These are phyloP conservation scores for Marasmius fiardii DNA, from an alignment of 1,284 basidiomycete species.

Conservation along the genomic window DNA sequence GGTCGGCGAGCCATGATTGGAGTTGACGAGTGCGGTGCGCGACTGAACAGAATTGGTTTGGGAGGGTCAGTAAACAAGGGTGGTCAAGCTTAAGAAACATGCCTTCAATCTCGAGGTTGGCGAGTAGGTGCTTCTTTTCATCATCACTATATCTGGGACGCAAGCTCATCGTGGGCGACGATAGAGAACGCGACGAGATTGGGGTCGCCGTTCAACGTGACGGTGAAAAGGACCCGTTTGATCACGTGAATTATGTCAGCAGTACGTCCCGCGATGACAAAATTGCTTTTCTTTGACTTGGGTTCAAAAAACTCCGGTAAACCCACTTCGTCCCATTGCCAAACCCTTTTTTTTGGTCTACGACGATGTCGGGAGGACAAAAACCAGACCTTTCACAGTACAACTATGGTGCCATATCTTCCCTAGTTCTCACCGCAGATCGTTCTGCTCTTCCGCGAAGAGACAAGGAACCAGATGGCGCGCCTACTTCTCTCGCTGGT, in stretches of 20 bases:
- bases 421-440: slow-evolving; percentile 82
- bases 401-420: slow-evolving; percentile 90
- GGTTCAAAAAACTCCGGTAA: neutral
- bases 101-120: slow-evolving; percentile 81
- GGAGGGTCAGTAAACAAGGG: slow-evolving; percentile 8
- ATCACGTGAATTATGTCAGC: neutral
- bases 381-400: slow-evolving; percentile 82
- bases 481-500: slow-evolving; percentile 90
- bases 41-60: slow-evolving; percentile 38
- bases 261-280: neutral
- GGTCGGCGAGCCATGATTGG: slow-evolving; percentile 66
- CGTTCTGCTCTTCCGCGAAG: slow-evolving; percentile 72
- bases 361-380: slow-evolving; percentile 26
- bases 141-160: slow-evolving; percentile 39
- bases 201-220: slow-evolving; percentile 17
- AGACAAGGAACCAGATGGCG: slow-evolving; percentile 94
- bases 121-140: slow-evolving; percentile 70
- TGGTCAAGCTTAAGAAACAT: slow-evolving; percentile 13
- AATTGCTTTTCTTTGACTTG: neutral
- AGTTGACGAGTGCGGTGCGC: slow-evolving; percentile 67
- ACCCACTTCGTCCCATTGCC: neutral
- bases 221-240: slow-evolving; percentile 5
- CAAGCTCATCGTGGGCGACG: slow-evolving; percentile 6
- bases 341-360: neutral
- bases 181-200: slow-evolving; percentile 4